phyloP scores from a whole-genome alignment of 23 red algal species.

The Agarophyton chilense region DNA sequence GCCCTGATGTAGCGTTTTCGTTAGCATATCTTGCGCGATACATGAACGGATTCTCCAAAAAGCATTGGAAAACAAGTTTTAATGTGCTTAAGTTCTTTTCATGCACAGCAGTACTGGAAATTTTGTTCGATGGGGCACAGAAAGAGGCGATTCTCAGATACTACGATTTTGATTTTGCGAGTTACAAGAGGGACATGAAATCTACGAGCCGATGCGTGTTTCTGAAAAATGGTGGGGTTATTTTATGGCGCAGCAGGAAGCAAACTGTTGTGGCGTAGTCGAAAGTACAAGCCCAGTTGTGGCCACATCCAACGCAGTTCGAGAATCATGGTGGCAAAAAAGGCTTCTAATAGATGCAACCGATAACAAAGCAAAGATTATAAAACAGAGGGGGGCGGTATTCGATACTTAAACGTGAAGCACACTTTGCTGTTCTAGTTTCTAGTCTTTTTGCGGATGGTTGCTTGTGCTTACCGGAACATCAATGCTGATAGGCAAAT shows the following conservation, averaged over 20 bases:
- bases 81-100: not conserved
- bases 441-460: too few relatives aligned
- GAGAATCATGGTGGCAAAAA: too few relatives aligned
- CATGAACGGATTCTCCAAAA: not conserved
- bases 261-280: not conserved
- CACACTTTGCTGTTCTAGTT: too few relatives aligned
- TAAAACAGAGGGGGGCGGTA: too few relatives aligned
- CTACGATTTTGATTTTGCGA: not conserved
- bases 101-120: not conserved
- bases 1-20: not conserved
- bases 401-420: too few relatives aligned
- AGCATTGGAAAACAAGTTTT: not conserved
- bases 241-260: not conserved
- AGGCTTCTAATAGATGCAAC: too few relatives aligned
- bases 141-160: not conserved
- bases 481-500: too few relatives aligned
- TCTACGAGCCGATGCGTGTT: too few relatives aligned
- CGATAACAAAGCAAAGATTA: too few relatives aligned
- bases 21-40: not conserved
- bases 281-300: too few relatives aligned
- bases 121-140: not conserved
- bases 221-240: not conserved
- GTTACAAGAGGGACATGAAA: not conserved
- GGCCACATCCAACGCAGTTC: too few relatives aligned
- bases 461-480: too few relatives aligned